Evolutionary conservation across 257 asterid species (phyloP).

Genomic region (Leonotis leonurus): DNA sequence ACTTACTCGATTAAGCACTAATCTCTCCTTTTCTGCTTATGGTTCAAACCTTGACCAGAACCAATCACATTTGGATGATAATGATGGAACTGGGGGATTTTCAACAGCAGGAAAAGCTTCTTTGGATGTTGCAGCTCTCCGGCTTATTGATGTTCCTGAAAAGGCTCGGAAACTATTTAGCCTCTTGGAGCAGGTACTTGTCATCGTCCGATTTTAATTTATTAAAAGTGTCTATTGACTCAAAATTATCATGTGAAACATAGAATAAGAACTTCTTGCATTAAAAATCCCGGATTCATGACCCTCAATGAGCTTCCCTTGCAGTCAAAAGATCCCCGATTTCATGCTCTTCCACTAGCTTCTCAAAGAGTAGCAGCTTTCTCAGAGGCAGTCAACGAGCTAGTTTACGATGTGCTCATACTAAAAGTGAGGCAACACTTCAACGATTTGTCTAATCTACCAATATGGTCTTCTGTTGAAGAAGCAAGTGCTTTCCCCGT

Average conservation of each 20-base stretch:
- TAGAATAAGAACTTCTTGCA: conserved; percentile 18
- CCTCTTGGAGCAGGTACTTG: conserved; percentile 84
- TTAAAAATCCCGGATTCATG: conserved; percentile 68
- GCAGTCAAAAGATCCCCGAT: conserved; percentile 98
- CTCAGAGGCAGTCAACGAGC: conserved; percentile 88
- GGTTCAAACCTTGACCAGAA: conserved; percentile 63
- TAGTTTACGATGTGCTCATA: conserved; percentile 91
- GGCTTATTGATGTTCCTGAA: conserved; percentile 76
- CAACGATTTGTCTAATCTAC: conserved; percentile 58
- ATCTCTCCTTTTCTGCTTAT: conserved; percentile 50
- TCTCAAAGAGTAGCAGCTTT: conserved; percentile 85
- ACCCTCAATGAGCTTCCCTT: conserved; percentile 18
- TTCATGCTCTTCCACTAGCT: conserved; percentile 92
- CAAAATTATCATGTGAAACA: conserved; percentile 1
- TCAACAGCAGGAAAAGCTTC: conserved; percentile 80
- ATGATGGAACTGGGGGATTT: conserved; percentile 58
- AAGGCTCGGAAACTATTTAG: conserved; percentile 85
- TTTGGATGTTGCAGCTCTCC: conserved; percentile 82
- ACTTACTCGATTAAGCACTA: conserved; percentile 89
- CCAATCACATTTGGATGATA: conserved; percentile 41
- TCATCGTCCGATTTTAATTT: too few relatives aligned
- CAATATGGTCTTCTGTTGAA: conserved; percentile 88
- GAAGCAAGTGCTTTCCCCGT: conserved; percentile 63
- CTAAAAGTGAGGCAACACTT: conserved; percentile 83
- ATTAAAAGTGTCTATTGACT: too few relatives aligned